Percentiles rank a stretch among this genome's conserved stretches.
Evolutionary conservation across 2,329 filamentous ascomycete genomes (phyloP).

Genomic region (Biscogniauxia marginata): DNA sequence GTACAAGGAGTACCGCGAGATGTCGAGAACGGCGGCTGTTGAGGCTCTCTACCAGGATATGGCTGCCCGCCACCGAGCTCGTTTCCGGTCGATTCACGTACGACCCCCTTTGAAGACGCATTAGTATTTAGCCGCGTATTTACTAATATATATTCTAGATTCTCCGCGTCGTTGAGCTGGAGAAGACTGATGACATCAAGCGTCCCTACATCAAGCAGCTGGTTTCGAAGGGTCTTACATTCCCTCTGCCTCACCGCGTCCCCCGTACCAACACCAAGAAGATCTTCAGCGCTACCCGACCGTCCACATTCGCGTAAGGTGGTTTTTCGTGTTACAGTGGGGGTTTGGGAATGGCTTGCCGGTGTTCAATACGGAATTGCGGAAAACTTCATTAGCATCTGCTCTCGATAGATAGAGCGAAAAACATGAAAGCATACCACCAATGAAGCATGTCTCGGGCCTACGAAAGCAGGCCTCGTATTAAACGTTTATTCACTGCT

Average conservation of each 20-base stretch:
- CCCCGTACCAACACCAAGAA: constrained; percentile 81
- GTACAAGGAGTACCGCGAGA: constrained; percentile 99
- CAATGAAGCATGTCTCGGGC: constrained; percentile 19
- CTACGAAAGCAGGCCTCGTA: constrained; percentile 2
- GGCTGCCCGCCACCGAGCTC: constrained; percentile 96
- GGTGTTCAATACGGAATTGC: constrained; percentile 61
- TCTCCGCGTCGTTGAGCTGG: constrained; percentile 95
- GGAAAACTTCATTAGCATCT: constrained; percentile 60
- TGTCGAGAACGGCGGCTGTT: constrained; percentile 92
- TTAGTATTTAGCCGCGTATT: not conserved
- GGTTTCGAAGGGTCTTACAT: constrained; percentile 89
- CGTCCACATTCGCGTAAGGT: constrained; percentile 95
- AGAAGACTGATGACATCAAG: constrained; percentile 92
- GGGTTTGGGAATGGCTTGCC: constrained; percentile 53
- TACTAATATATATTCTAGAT: constrained; percentile 59
- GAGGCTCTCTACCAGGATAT: constrained; percentile 99
- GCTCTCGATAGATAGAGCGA: constrained; percentile 42
- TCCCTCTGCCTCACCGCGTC: constrained; percentile 97
- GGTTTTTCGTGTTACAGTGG: constrained; percentile 49
- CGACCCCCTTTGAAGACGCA: constrained; percentile 32
- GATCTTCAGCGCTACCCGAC: constrained; percentile 89
- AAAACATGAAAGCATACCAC: constrained; percentile 28
- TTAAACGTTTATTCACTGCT: constrained; percentile 6
- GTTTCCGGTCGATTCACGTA: constrained; percentile 99
- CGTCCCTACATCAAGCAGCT: constrained; percentile 99